Conservation (phyloP, 2,329 filamentous ascomycete species). For the Xenoacremonium recifei region DNA sequence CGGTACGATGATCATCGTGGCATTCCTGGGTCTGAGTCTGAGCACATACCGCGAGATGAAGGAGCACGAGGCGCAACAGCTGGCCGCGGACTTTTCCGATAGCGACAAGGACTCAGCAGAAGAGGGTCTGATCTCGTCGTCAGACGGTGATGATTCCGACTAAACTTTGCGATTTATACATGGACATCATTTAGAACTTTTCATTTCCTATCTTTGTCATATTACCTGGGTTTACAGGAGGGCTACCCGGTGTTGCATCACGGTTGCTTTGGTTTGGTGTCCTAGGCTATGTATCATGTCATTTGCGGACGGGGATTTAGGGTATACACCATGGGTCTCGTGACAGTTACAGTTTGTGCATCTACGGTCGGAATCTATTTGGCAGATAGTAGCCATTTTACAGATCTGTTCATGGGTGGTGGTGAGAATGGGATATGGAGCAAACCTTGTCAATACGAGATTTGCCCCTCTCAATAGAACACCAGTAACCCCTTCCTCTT, state of each 20-base stretch:
- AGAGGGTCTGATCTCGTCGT: too few relatives aligned
- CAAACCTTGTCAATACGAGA: too few relatives aligned
- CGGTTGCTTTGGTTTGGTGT: conserved; percentile 7
- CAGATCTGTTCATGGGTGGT: not conserved
- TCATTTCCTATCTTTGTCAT: conserved; percentile 5
- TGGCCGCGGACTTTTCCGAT: conserved; percentile 43
- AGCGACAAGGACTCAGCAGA: conserved; percentile 51
- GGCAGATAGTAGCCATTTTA: too few relatives aligned
- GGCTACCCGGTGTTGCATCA: conserved; percentile 2
- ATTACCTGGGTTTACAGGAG: too few relatives aligned
- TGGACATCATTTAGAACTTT: too few relatives aligned
- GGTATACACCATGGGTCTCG: conserved; percentile 12
- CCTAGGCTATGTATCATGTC: too few relatives aligned
- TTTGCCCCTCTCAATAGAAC: too few relatives aligned
- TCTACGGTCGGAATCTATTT: too few relatives aligned
- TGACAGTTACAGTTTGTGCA: too few relatives aligned
- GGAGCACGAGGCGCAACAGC: conserved; percentile 69
- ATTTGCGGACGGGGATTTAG: conserved; percentile 10
- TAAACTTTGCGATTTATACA: too few relatives aligned
- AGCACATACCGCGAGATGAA: conserved; percentile 93
- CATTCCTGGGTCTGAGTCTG: conserved; percentile 84
- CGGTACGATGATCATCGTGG: conserved; percentile 82
- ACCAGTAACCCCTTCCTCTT: too few relatives aligned
- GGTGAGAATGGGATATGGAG: not conserved
- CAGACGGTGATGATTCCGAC: too few relatives aligned